These are phyloP conservation scores for Fraxinus paxiana DNA, from an alignment of 305 asterid species.

Conservation along the genomic window DNA sequence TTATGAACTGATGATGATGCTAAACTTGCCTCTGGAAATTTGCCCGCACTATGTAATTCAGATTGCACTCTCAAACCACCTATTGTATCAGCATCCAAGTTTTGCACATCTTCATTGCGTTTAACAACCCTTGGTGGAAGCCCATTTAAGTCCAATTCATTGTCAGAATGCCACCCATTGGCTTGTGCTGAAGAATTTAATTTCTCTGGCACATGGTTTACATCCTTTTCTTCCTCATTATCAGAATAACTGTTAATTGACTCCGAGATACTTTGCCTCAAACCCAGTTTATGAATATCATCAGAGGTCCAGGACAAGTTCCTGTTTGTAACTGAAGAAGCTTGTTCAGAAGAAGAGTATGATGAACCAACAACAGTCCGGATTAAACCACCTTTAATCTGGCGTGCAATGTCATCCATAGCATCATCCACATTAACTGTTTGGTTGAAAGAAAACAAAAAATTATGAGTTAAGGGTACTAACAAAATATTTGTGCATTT, in stretches of 20 bases:
- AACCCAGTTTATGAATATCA: conserved; percentile 51
- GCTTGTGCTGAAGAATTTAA: conserved; percentile 41
- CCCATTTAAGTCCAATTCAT: conserved; percentile 56
- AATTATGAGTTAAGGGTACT: background rate
- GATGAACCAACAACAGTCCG: conserved; percentile 66
- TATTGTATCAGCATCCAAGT: conserved; percentile 41
- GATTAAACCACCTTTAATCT: conserved; percentile 84
- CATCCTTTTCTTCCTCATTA: conserved; percentile 73
- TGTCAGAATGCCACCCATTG: conserved; percentile 64
- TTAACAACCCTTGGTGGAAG: conserved; percentile 51
- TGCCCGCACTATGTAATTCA: conserved; percentile 38
- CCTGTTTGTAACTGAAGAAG: conserved; percentile 41
- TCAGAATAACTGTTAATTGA: conserved; percentile 76
- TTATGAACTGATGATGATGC: conserved; percentile 48
- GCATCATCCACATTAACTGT: conserved; percentile 97
- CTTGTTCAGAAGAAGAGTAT: conserved; percentile 44
- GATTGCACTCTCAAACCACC: conserved; percentile 36
- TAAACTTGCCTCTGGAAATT: conserved; percentile 45
- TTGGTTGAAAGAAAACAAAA: conserved; percentile 18
- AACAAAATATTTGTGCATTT: background rate
- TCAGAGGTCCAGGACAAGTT: conserved; percentile 65
- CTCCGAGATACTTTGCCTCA: conserved; percentile 52
- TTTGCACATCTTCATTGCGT: conserved; percentile 39
- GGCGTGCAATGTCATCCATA: conserved; percentile 93
- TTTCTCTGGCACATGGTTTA: conserved; percentile 43